Evolutionary conservation across 2,329 filamentous ascomycete genomes (phyloP), one percentile per base, ranked within the genome.

Genomic region (Penicillium sp.): DNA sequence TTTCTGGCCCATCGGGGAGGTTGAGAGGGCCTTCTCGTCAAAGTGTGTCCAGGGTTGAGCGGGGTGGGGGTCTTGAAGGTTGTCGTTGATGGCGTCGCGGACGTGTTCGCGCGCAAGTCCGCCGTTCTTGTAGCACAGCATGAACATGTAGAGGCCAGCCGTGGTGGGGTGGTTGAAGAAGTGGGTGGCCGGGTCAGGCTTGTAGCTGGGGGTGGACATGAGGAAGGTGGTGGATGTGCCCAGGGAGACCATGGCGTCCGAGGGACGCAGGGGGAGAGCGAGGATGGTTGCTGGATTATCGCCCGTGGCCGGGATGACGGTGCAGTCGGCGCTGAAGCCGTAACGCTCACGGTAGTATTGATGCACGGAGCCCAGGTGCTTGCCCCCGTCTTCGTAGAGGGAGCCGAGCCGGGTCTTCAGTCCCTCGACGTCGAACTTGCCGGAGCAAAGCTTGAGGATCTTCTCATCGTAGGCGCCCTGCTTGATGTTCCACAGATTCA

Each of bases 71-170:
- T 69, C 66, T 8, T 74, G 67, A 24, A 73, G 68, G 36, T 66
- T 64, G 47, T 70, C 60, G 52, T 89, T 85, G 45, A 97, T 81
- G 0, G 81, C 77, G 64, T 98, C 89, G 46, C 93, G 86, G 53
- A 97, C 82, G 61, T 87, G 84, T 67, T 98, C 93, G 39, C 93
- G 86, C 2, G 93, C 91, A 1, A 97, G 82, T 2, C 90, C 90
- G 58, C 93, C 93, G 71, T 98, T 98, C 73, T 97, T 97, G 77
- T 97, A 98, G 78, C 93, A 98, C 33, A 98, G 82, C 93, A 98
- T 98, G 72, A 98, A 97, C 93, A 98, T 97, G 79, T 95, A 96
- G 51, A 96, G 80, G 1, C 87, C 89, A 0, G 84, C 75, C 1
- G 89, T 95, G 39, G 90, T 93, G 1, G 93, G 93, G 70, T 97